A percentile compares a stretch with the other conserved stretches of the same genome.
Evolutionary conservation across 2,329 filamentous ascomycete genomes (phyloP).

Genomic region (Arthroderma uncinatum): DNA sequence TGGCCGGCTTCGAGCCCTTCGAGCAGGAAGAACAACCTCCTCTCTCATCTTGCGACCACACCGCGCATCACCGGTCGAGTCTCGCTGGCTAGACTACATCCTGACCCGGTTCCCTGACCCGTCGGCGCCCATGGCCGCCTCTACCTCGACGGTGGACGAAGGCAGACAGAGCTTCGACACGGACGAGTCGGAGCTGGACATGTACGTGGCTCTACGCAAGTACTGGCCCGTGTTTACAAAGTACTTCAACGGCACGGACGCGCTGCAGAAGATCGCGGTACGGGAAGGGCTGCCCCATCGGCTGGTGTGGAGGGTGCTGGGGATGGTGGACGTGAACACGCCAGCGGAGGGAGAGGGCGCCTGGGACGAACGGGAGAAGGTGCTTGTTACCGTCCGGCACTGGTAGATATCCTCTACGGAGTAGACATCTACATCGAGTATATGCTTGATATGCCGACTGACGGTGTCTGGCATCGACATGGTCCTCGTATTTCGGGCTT

Average conservation of each 20-base stretch:
- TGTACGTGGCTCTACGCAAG: conserved; percentile 37
- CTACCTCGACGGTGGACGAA: conserved; percentile 5
- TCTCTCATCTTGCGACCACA: conserved; percentile 68
- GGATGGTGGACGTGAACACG: conserved; percentile 54
- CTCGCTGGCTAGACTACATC: conserved; percentile 51
- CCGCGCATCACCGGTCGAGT: conserved; percentile 66
- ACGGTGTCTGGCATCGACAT: background rate
- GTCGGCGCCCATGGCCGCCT: background rate
- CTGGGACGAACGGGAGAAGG: conserved; percentile 27
- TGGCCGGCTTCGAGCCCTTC: conserved; percentile 17
- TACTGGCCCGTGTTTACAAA: conserved; percentile 65
- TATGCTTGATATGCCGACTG: background rate
- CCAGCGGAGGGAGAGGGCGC: conserved; percentile 18
- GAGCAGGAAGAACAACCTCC: conserved; percentile 33
- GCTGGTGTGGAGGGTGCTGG: conserved; percentile 42
- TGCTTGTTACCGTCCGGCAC: conserved; percentile 54
- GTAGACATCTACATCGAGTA: background rate
- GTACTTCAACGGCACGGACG: conserved; percentile 77
- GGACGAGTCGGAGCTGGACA: conserved; percentile 18
- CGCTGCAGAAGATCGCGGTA: conserved; percentile 77
- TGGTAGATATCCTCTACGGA: conserved; percentile 41
- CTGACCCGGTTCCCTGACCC: conserved; percentile 28
- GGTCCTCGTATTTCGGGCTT: background rate
- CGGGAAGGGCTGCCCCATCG: conserved; percentile 79
- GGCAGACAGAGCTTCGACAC: conserved; percentile 12